A percentile compares a stretch with the other conserved stretches of the same genome.
phyloP scores from a whole-genome alignment of 2,329 filamentous ascomycete species.

The Talaromyces sp. region DNA sequence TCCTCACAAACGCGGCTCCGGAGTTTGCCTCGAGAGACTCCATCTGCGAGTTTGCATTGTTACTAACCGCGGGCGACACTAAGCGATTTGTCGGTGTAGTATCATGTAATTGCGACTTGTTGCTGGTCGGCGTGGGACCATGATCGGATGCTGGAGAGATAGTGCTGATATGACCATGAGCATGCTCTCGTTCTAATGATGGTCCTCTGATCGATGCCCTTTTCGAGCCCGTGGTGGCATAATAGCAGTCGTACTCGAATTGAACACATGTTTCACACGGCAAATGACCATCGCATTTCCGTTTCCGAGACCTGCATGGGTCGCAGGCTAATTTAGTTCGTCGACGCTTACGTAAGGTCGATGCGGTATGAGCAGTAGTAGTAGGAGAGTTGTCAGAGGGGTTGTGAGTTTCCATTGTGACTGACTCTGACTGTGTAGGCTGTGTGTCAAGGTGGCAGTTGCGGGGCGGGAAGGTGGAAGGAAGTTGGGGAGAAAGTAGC shows the following conservation, averaged over 20 bases:
- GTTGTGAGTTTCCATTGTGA: background rate
- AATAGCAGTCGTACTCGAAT: conserved; percentile 56
- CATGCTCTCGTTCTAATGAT: background rate
- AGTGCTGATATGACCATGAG: background rate
- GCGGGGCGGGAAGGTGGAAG: background rate
- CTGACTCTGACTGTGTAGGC: background rate
- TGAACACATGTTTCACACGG: conserved; percentile 56
- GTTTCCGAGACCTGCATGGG: conserved; percentile 56
- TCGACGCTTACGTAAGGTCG: conserved; percentile 27
- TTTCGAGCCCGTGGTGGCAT: conserved; percentile 27
- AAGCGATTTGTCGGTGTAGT: background rate
- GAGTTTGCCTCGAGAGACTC: conserved; percentile 57
- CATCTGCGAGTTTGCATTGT: conserved; percentile 27
- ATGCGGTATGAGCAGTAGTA: background rate
- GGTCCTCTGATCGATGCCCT: background rate
- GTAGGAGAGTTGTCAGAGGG: background rate
- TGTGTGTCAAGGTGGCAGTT: background rate
- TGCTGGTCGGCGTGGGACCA: background rate
- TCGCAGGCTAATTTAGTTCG: conserved; percentile 51
- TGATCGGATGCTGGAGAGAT: background rate
- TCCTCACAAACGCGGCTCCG: conserved; percentile 56
- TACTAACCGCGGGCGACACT: conserved; percentile 12
- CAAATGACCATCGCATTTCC: conserved; percentile 55
- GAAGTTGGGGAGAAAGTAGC: background rate
- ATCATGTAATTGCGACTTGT: background rate